Evolutionary conservation across 1,284 basidiomycete genomes (phyloP).

Genomic region (Bjerkandera adusta): DNA sequence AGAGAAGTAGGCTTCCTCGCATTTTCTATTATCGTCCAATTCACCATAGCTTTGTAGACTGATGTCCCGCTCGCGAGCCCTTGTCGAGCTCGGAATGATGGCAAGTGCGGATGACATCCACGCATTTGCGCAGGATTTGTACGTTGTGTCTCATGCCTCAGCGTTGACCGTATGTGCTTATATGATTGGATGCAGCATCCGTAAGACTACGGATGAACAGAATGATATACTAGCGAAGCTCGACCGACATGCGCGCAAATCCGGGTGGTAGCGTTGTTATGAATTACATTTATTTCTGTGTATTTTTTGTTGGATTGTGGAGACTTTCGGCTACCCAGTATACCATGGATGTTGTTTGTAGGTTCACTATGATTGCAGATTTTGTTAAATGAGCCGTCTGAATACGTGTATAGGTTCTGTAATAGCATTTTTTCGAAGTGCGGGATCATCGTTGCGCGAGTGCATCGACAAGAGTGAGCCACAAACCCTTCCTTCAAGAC

Average conservation of each 20-base stretch:
- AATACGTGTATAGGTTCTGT: too few species aligned
- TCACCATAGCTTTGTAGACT: constrained; percentile 36
- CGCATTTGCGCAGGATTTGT: constrained; percentile 64
- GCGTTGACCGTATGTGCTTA: not conserved
- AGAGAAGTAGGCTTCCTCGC: constrained; percentile 43
- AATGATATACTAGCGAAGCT: constrained; percentile 11
- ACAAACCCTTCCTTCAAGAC: too few species aligned
- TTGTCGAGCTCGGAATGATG: constrained; percentile 60
- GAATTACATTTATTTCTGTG: too few species aligned
- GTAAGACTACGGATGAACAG: constrained; percentile 18
- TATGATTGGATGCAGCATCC: constrained; percentile 6
- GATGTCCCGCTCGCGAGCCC: constrained; percentile 49
- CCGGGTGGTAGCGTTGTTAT: too few species aligned
- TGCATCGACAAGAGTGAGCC: too few species aligned
- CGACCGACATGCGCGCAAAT: constrained; percentile 11
- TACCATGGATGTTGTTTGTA: too few species aligned
- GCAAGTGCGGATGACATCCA: constrained; percentile 46
- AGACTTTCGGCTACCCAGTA: too few species aligned
- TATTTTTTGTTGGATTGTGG: too few species aligned
- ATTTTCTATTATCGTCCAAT: not conserved
- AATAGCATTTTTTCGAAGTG: too few species aligned
- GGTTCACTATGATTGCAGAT: too few species aligned
- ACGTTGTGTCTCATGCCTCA: constrained; percentile 24
- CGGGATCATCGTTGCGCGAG: too few species aligned
- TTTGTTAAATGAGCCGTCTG: too few species aligned